Evolutionary conservation across 805 yeast species (phyloP), one percentile per base, ranked within the genome.

Genomic region (Candida glaebosa): DNA sequence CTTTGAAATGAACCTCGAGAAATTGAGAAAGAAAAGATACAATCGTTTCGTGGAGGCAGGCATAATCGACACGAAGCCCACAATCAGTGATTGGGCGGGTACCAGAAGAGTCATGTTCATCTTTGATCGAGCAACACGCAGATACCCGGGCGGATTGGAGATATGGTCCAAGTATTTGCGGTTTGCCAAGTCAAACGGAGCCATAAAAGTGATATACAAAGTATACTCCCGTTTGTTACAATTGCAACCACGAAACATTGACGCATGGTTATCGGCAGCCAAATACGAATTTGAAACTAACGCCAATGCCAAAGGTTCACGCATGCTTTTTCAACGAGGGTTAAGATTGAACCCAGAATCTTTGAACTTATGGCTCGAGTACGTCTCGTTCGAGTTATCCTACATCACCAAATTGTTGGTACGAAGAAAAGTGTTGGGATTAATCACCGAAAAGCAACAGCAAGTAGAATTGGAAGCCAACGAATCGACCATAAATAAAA

Each of bases 261-360:
- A 83, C 52, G 85, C 91, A 14, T 93, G 99, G 99, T 78, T 93
- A 33, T 78, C 87, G 54, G 97, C 96, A 18, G 96, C 97, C 22
- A 87, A 87, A 57, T 88, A 87, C 63, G 98, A 93, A 65, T 83
- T 87, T 54, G 96, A 91, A 52, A 78, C 77, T 20, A 88, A 93
- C 61, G 86, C 91, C 31, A 85, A 89, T 52, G 87, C 95, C 34
- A 81, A 84, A 56, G 90, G 95, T 35, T 90, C 97, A 17, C 77
- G 99, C 61, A 79, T 80, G 7, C 73, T 93, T 18, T 81, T 89
- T 61, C 96, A 90, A 61, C 79, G 85, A 50, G 95, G 84, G 24
- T 70, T 93, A 31, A 75, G 95, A 60, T 85, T 93, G 61, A 91
- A 91, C 57, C 75, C 84, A 2, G 90, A 86, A 38, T 76, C 82